phyloP scores from a whole-genome alignment of 2,329 filamentous ascomycete species.

The Nothopassalora personata region DNA sequence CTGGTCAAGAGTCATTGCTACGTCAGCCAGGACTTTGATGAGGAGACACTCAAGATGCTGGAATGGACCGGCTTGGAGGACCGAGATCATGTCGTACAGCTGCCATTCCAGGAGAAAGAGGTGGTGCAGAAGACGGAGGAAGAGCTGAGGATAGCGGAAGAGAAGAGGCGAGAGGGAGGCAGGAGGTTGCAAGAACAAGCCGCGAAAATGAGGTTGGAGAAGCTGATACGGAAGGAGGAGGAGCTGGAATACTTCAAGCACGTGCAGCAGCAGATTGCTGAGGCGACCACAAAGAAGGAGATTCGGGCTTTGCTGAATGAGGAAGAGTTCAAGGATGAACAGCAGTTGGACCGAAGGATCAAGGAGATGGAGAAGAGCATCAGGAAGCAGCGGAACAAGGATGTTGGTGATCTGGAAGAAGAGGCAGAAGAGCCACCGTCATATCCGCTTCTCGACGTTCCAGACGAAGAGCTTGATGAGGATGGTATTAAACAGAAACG shows the following conservation, averaged over 20 bases:
- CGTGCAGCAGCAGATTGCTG: constrained; percentile 63
- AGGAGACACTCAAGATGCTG: constrained; percentile 68
- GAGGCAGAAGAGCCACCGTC: constrained; percentile 73
- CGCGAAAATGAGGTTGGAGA: constrained; percentile 93
- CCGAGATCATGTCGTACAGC: constrained; percentile 81
- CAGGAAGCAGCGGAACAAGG: constrained; percentile 84
- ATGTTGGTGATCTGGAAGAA: constrained; percentile 75
- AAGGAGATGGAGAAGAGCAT: constrained; percentile 88
- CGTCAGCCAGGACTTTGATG: constrained; percentile 75
- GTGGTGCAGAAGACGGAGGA: constrained; percentile 89
- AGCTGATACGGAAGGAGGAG: constrained; percentile 90
- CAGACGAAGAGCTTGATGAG: constrained; percentile 90
- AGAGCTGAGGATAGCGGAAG: constrained; percentile 81
- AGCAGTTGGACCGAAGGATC: constrained; percentile 74
- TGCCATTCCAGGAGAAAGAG: constrained; percentile 87
- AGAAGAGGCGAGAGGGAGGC: constrained; percentile 92
- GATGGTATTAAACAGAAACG: constrained; percentile 86
- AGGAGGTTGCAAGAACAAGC: constrained; percentile 89
- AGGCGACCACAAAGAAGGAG: constrained; percentile 82
- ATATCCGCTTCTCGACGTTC: constrained; percentile 81
- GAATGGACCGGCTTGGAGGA: constrained; percentile 93
- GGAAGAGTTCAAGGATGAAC: constrained; percentile 89
- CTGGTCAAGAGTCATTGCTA: constrained; percentile 88
- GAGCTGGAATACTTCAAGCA: constrained; percentile 91
- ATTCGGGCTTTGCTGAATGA: constrained; percentile 72